Evolutionary conservation across 768 basidiomycete genomes (phyloP), one percentile per base, ranked within the genome.

Genomic region (Cantharellus anzutake): DNA sequence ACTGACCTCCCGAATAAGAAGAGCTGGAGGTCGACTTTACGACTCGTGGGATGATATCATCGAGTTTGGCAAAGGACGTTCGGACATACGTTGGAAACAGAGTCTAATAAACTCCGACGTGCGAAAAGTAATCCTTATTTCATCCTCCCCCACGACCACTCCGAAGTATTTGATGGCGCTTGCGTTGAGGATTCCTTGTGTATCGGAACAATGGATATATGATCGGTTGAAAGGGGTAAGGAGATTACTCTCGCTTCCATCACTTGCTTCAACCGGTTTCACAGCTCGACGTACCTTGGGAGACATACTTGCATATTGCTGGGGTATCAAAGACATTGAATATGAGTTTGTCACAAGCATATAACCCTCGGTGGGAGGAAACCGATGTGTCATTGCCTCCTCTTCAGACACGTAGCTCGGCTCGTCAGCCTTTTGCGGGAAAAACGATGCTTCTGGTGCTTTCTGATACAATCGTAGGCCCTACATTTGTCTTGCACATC

Each of bases 101-200:
- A n/a, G 38, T 40, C 16, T 62, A 42, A 29, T 61, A 63, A 2
- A 35, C 20, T 48, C 42, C 55, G 34, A 58, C 60, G 41, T 69
- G 29, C 59, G 62, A 38, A 59, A 59, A 2, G 60, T 70, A 60
- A 61, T 70, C 56, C 63, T 68, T 11, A 62, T 70, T 3, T 61
- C 66, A 11, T 63, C 67, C 40, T 60, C 63, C 5, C 38, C 66
- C 5, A 56, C 53, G 4, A 61, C 67, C 42, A 71, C 69, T 7
- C 58, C 63, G 34, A 74, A 73, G 61, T 68, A 66, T 59, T 65
- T 73, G 63, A 64, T 68, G 35, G 68, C 71, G 4, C 65, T 74
- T 29, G 69, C 71, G 1, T 63, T 70, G 51, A 72, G 73, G 2
- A 67, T 73, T 20, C 73, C 73, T 2, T 70, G 68, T 61, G 53